phyloP scores from a whole-genome alignment of 805 yeast genomes.

The Starmerella floricola region DNA sequence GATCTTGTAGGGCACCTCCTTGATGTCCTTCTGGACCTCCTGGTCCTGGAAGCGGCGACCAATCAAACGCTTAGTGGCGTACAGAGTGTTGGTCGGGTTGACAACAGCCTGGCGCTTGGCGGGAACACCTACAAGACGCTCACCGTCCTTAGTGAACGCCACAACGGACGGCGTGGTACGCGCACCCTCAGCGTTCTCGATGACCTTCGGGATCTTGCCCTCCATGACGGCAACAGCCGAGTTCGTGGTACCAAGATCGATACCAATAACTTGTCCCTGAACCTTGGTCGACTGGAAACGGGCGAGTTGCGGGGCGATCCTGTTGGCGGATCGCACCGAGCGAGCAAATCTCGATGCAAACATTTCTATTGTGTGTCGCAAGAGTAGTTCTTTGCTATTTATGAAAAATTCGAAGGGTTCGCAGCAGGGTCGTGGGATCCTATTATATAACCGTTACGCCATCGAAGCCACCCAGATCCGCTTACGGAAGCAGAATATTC shows the following conservation, averaged over 20 bases:
- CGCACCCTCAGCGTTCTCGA: slow-evolving; percentile 67
- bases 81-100: slow-evolving; percentile 85
- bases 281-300: slow-evolving; percentile 42
- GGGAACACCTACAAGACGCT: slow-evolving; percentile 83
- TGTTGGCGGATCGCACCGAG: slow-evolving; percentile 22
- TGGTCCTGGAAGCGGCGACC: slow-evolving; percentile 83
- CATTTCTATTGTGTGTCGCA: slow-evolving; percentile 19
- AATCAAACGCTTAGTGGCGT: slow-evolving; percentile 88
- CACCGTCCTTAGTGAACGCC: slow-evolving; percentile 85
- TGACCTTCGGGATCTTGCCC: slow-evolving; percentile 61
- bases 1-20: slow-evolving; percentile 81
- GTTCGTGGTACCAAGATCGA: slow-evolving; percentile 80
- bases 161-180: slow-evolving; percentile 89
- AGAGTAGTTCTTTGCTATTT: not conserved
- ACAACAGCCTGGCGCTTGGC: slow-evolving; percentile 95
- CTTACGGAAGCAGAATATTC: slow-evolving; percentile 13
- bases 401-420: slow-evolving; percentile 10
- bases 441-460: slow-evolving; percentile 15
- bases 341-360: slow-evolving; percentile 34
- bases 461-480: slow-evolving; percentile 2
- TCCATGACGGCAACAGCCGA: slow-evolving; percentile 82
- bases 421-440: slow-evolving; percentile 2
- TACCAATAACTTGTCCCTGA: slow-evolving; percentile 61
- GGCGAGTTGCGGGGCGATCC: slow-evolving; percentile 24
- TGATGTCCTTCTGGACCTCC: slow-evolving; percentile 83